Base-by-base conservation (phyloP, 768 basidiomycete genomes). In the Roridomyces roridus region DNA sequence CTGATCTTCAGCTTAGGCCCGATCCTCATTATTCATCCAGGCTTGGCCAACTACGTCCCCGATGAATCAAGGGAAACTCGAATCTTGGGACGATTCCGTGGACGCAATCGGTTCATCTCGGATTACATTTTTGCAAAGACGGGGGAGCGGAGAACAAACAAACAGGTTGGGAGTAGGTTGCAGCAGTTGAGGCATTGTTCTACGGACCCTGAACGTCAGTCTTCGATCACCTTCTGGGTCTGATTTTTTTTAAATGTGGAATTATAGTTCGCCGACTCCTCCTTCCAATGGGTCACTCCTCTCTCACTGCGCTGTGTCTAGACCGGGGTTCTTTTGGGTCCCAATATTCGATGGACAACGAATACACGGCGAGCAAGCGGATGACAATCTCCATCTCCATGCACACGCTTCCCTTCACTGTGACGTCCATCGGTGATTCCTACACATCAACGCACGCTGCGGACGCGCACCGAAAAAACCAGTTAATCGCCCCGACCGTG, bases 61-160 rank as follows among this genome's bases (percentile, higher is more conserved):
- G 74, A 74, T 45, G 76, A 79, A 56, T 76, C 76, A 57, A 74
- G 77, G 67, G 78, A 81, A 55, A 77, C 79, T 50, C 70, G 76
- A 55, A 72, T 76, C 18, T 70, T 82, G 5, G 78, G 77, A 20
- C 74, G 81, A 48, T 80, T 75, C 59, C 80, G 80, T 23, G 78
- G 77, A 68, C 77, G 80, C 53, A 81, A 82, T 71, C 75, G 75
- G 45, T 82, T 81, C 69, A 78, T 82, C 60, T 77, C 80, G 52
- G 77, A 82, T 50, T 77, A 81, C 68, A 81, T 81, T 65, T 74
- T 71, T 67, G 69, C 62, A 5, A 68, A 65, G 28, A 82, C 80
- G 4, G 78, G 81, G 12, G 72, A 78, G 62, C 70, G 70, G 46
- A 73, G 80, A 58, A 78, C 80, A 15, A 70, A 78, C 41, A 81